These are phyloP conservation scores for Metarhizium album DNA, from an alignment of 2,329 filamentous ascomycete genomes.

Conservation along the genomic window DNA sequence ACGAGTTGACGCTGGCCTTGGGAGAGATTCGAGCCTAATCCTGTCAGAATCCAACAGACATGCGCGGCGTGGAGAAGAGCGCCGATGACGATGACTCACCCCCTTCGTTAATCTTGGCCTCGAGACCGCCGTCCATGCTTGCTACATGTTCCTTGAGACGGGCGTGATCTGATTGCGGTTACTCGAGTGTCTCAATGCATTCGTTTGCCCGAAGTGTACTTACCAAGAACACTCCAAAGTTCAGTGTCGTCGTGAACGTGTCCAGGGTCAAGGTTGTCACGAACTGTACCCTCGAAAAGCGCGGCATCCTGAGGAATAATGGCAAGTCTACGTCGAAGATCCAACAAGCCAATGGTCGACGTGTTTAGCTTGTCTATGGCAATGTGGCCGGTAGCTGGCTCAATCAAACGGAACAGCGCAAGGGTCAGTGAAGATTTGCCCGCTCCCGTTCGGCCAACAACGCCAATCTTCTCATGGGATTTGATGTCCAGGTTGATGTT, in stretches of 20 bases:
- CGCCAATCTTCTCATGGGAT: slow-evolving; percentile 71
- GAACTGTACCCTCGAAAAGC: slow-evolving; percentile 83
- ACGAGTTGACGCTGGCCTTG: slow-evolving; percentile 91
- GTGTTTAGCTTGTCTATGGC: slow-evolving; percentile 86
- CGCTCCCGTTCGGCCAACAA: neutral
- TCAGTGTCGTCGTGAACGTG: slow-evolving; percentile 96
- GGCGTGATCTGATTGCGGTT: slow-evolving; percentile 59
- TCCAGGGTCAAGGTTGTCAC: slow-evolving; percentile 91
- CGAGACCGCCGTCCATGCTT: slow-evolving; percentile 78
- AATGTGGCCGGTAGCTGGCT: slow-evolving; percentile 71
- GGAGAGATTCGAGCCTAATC: slow-evolving; percentile 78
- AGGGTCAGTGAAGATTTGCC: neutral
- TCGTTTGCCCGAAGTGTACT: slow-evolving; percentile 23
- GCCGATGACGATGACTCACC: slow-evolving; percentile 45
- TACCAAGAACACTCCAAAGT: slow-evolving; percentile 88
- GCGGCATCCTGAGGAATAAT: slow-evolving; percentile 98
- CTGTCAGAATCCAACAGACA: slow-evolving; percentile 7
- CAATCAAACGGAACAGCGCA: slow-evolving; percentile 90
- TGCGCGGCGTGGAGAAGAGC: neutral
- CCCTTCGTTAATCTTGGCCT: slow-evolving; percentile 87
- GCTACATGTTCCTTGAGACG: slow-evolving; percentile 83
- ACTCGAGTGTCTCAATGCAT: slow-evolving; percentile 10
- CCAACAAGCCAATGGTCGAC: slow-evolving; percentile 77
- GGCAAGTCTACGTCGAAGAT: slow-evolving; percentile 78
- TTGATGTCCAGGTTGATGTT: slow-evolving; percentile 88